Conservation (phyloP, 768 basidiomycete species). For the Podaxis pistillaris region DNA sequence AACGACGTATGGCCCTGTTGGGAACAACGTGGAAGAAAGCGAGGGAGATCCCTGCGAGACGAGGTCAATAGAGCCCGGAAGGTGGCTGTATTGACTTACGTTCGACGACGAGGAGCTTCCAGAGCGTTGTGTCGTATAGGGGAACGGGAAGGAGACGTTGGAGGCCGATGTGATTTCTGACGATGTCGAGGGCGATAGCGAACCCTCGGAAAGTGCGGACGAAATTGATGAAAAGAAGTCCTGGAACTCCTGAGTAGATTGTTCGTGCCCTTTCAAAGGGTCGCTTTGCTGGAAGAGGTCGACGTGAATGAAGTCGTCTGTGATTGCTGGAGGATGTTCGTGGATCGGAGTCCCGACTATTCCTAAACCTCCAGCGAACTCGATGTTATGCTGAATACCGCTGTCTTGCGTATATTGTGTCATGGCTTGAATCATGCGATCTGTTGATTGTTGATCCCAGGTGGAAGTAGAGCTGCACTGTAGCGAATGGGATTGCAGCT, state of each 20-base stretch:
- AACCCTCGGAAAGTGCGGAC: conserved; percentile 20
- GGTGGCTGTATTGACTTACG: conserved; percentile 7
- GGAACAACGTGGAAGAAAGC: conserved; percentile 14
- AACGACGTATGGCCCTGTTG: conserved; percentile 6
- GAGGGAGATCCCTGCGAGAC: conserved; percentile 18
- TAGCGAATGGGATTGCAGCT: conserved; percentile 13
- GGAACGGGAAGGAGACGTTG: conserved; percentile 9
- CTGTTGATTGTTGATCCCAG: conserved; percentile 10
- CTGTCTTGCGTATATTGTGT: conserved; percentile 6
- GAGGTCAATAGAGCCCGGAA: conserved; percentile 11
- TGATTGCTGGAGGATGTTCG: conserved; percentile 4
- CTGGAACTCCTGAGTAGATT: conserved; percentile 7
- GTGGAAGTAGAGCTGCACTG: conserved; percentile 9
- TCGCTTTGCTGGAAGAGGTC: conserved; percentile 17
- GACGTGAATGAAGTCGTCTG: conserved; percentile 15
- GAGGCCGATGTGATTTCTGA: conserved; percentile 23
- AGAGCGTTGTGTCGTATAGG: conserved; percentile 9
- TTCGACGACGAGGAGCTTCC: conserved; percentile 10
- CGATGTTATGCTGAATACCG: conserved; percentile 12
- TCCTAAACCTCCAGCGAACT: conserved; percentile 9
- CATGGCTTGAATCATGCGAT: conserved; percentile 14
- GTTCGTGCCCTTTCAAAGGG: conserved; percentile 3
- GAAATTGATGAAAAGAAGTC: conserved; percentile 17
- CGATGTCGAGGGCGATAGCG: conserved; percentile 26
- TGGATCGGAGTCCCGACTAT: conserved; percentile 13